Base-by-base conservation (phyloP, 1,284 basidiomycete species). In the Puccinia novopanici region DNA sequence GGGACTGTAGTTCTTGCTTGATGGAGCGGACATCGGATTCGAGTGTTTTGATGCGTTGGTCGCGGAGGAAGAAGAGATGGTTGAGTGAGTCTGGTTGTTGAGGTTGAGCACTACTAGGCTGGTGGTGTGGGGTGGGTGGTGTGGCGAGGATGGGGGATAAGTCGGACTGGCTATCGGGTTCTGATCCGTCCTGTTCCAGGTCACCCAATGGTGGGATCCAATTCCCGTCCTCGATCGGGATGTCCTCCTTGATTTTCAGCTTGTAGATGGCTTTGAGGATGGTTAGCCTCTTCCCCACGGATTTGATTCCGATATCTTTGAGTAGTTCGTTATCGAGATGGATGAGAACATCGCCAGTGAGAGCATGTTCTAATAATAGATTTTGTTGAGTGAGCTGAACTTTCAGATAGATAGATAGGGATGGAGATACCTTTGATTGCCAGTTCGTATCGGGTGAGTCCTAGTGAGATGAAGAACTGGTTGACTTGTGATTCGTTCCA, bases 181-280 rank as follows among this genome's bases (percentile, higher is more conserved):
- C 65, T 22, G 61, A 77, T 40, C 70, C 45, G 37, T 77, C 61
- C 0, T 54, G 27, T 34, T 77, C 75, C 24, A 77, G 48, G 54
- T 77, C 75, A 10, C 75, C 75, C 4, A 63, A 95, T 83, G 93
- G 93, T 30, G 95, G 95, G 37, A 94, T 89, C 87, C 95, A 98
- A 84, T 94, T 90, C 82, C 93, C 92, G 55, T 92, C 88, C 80
- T 93, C 92, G 82, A 97, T 90, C 65, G 92, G 91, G 73, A 98
- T 88, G 82, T 91, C 91, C 84, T 95, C 89, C 1, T 90, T 90
- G 74, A 94, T 87, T 86, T 98, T 98, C 83, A 93, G 88, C 82
- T 91, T 90, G 87, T 95, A 97, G 81, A 97, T 91, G 70, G 92
- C 91, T 86, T 94, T 94, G 84, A 98, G 89, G 82, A 98, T 93